phyloP scores from a whole-genome alignment of 768 basidiomycete genomes.

The Termitomyces heimii region DNA sequence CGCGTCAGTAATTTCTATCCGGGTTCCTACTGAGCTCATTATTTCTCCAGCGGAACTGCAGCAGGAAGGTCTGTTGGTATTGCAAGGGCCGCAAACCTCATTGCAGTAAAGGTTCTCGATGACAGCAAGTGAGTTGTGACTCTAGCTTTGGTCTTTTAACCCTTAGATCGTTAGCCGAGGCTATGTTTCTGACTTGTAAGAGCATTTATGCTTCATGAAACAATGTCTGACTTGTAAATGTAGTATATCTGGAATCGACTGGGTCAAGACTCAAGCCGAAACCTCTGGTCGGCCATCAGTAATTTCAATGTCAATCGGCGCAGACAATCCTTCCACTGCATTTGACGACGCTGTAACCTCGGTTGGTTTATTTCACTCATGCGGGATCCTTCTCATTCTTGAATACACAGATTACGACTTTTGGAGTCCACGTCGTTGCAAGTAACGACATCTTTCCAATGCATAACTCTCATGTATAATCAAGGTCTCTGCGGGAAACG shows the following conservation, averaged over 20 bases:
- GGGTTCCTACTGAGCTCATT: not conserved
- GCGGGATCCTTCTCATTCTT: too few relatives aligned
- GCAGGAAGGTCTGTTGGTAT: conserved; percentile 29
- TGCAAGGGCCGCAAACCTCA: conserved; percentile 18
- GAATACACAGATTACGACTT: not conserved
- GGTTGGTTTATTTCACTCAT: not conserved
- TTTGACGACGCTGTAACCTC: not conserved
- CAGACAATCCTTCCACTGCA: too few relatives aligned
- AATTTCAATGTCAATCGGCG: not conserved
- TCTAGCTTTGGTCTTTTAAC: too few relatives aligned
- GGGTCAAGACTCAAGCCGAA: not conserved
- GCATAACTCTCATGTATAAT: too few relatives aligned
- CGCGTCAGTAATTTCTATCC: conserved; percentile 20
- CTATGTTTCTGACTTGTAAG: not conserved
- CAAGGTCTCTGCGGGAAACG: conserved; percentile 12
- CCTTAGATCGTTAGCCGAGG: not conserved
- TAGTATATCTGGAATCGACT: conserved; percentile 3
- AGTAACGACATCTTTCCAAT: too few relatives aligned
- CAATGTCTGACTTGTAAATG: too few relatives aligned
- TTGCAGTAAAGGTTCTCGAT: conserved; percentile 9
- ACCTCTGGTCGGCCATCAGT: not conserved
- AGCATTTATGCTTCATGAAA: too few relatives aligned
- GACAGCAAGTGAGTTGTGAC: not conserved
- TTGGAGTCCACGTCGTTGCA: conserved; percentile 2
- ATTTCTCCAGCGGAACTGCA: conserved; percentile 24